A percentile compares a stretch with the other conserved stretches of the same genome.
These are phyloP conservation scores for Hebeloma cylindrosporum DNA, from an alignment of 768 basidiomycete genomes.

Conservation along the genomic window DNA sequence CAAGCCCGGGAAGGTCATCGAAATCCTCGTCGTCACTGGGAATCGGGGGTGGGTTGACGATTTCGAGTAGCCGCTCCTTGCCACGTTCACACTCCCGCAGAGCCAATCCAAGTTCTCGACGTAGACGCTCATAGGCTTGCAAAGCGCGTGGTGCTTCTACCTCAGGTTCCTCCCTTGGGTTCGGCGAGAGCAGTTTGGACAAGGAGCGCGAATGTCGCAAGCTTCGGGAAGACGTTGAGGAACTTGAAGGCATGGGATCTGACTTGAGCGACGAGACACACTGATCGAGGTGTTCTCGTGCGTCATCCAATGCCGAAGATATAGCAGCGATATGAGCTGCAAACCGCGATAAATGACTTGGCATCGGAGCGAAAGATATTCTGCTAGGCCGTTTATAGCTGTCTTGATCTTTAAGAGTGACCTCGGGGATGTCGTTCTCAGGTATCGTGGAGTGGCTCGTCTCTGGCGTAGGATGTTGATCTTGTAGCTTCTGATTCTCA, in stretches of 20 bases:
- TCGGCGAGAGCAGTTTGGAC: constrained; percentile 11
- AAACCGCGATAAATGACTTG: constrained; percentile 66
- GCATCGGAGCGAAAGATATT: constrained; percentile 71
- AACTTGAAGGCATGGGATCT: constrained; percentile 25
- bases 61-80: constrained; percentile 57
- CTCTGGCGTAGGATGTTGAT: constrained; percentile 47
- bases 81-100: constrained; percentile 83
- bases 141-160: constrained; percentile 49
- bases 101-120: constrained; percentile 75
- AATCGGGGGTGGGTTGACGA: constrained; percentile 45
- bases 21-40: constrained; percentile 38
- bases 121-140: constrained; percentile 71
- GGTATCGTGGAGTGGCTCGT: constrained; percentile 2
- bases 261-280: constrained; percentile 61
- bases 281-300: constrained; percentile 61
- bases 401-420: constrained; percentile 12
- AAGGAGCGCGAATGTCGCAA: constrained; percentile 18
- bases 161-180: constrained; percentile 16
- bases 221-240: constrained; percentile 16
- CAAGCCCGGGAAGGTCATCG: constrained; percentile 52
- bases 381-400: constrained; percentile 14
- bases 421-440: constrained; percentile 9
- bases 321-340: constrained; percentile 74
- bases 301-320: constrained; percentile 66
- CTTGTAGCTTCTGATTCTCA: constrained; percentile 51